Base-by-base conservation (phyloP, 495 filamentous ascomycete genomes). In the Cercophora newfieldiana region DNA sequence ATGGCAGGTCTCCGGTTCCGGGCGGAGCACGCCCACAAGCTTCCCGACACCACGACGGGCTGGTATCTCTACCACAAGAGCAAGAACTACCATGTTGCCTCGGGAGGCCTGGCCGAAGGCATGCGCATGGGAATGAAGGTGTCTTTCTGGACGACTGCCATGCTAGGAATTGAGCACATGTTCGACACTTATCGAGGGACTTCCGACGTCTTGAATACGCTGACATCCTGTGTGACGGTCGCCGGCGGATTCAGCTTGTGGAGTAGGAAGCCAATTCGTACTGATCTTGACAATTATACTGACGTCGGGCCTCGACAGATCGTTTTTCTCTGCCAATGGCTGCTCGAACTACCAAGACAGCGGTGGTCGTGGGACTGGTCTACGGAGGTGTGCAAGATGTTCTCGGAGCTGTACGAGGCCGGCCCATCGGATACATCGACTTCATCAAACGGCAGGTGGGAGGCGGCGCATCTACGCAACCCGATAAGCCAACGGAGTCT, bases 1-100 rank as follows among this genome's bases (percentile, higher is more conserved):
- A 87, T 80, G 68, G 86, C 91, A 18, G 87, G 88, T 33, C 82
- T 96, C 47, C 87, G 88, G 56, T 99, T 97, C 78, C 90, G 94
- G 59, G 95, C 95, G 61, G 75, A 99, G 78, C 96, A 99, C 72
- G 91, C 95, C 22, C 95, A 99, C 79, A 88, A 93, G 69, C 86
- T 96, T 53, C 95, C 95, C 22, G 87, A 80, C 6, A 86, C 86
- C n/a, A 86, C 89, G 24, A 85, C 85, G 7, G 95, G 92, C 29
- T 99, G 95, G 95, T 99, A 92, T 74, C 86, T 97, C 28, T 99
- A 99, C 74, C 96, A 98, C 78, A 97, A 97, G 78, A 91, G 87
- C 71, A 98, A 98, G 79, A 97, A 97, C 75, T 97, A 98, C 79
- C 85, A 91, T 63, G 78, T 88, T 6, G 84, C 89, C 56, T 83